A percentile compares a stretch with the other conserved stretches of the same genome.
These are phyloP conservation scores for Pseudohyphozyma bogoriensis DNA, from an alignment of 768 basidiomycete species.

Conservation along the genomic window DNA sequence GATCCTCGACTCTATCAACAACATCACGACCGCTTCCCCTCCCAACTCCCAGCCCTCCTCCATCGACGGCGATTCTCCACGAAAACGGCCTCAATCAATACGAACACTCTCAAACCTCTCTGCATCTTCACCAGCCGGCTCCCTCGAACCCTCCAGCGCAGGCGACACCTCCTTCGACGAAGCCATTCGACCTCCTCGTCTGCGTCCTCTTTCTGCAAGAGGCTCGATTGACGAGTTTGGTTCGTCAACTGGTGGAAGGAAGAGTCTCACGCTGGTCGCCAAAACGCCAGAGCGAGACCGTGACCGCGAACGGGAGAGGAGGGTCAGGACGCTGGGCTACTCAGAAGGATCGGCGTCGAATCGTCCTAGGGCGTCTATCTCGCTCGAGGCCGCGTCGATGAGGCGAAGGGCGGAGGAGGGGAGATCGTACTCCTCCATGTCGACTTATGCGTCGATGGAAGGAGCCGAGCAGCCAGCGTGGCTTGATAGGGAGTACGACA, in stretches of 20 bases:
- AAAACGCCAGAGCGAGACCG: not conserved
- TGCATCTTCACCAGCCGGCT: not conserved
- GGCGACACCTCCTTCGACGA: not conserved
- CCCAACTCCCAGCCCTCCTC: not conserved
- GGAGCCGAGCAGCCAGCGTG: not conserved
- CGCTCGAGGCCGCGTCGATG: no score
- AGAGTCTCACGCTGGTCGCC: conserved; percentile 5
- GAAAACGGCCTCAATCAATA: no score
- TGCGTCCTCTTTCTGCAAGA: not conserved
- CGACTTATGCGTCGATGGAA: conserved; percentile 7
- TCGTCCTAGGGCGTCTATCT: not conserved
- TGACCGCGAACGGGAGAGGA: not conserved
- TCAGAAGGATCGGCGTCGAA: not conserved
- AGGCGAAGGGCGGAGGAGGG: not conserved
- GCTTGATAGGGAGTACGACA: not conserved
- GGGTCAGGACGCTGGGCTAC: not conserved
- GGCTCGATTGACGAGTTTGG: conserved; percentile 13
- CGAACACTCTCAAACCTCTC: not conserved
- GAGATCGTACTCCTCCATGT: conserved; percentile 12
- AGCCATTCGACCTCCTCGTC: not conserved
- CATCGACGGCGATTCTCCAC: not conserved
- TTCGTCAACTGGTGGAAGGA: not conserved
- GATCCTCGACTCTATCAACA: conserved; percentile 22
- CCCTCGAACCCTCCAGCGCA: not conserved
- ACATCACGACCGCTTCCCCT: not conserved